Base-by-base conservation (phyloP, 495 filamentous ascomycete species). In the Penicillium psychrofluorescens region DNA sequence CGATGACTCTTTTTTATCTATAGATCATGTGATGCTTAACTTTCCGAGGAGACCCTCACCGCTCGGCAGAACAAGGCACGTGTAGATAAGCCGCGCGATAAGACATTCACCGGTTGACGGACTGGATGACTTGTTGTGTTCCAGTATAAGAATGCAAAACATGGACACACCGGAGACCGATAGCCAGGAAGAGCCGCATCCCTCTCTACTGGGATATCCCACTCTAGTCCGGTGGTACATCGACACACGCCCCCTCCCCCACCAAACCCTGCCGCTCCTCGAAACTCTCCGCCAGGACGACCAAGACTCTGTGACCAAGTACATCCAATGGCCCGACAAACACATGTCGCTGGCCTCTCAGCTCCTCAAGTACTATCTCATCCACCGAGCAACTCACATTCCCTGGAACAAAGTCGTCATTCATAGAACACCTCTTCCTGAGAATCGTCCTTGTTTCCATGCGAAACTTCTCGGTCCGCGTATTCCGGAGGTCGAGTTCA, bases 281-380 rank as follows among this genome's bases (percentile, higher is more conserved):
- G 29, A 59, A 27, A 62, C 60, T 8, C 53, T 74, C 6, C 62
- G 59, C 42, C 49, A 49, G 13, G 32, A 50, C 29, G 66, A 74
- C 36, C 67, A 69, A 45, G 48, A 51, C 32, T 45, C 61, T 11
- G 55, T 68, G 41, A 57, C 49, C 35, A 61, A 60, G 47, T 74
- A 48, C 54, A 58, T 68, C 43, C 64, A 67, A 46, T 44, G 62
- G 0, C 48, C 64, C 43, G 70, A 74, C 47, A 61, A 56, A 35
- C 67, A 66, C 54, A 71, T 72, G 68, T 71, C 70, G 8, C 74
- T 95, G 10, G 85, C 71, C 31, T 94, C 88, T 11, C 75, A 81
- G 42, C 76, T 95, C 2, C 68, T 95, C 28, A 95, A 95, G 68
- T 86, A 84, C 55, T 68, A 79, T 41, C 84, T 80, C 52, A 76